A percentile compares a stretch with the other conserved stretches of the same genome.
These are phyloP conservation scores for Beauveria pseudobassiana DNA, from an alignment of 2,329 filamentous ascomycete genomes.

Conservation along the genomic window DNA sequence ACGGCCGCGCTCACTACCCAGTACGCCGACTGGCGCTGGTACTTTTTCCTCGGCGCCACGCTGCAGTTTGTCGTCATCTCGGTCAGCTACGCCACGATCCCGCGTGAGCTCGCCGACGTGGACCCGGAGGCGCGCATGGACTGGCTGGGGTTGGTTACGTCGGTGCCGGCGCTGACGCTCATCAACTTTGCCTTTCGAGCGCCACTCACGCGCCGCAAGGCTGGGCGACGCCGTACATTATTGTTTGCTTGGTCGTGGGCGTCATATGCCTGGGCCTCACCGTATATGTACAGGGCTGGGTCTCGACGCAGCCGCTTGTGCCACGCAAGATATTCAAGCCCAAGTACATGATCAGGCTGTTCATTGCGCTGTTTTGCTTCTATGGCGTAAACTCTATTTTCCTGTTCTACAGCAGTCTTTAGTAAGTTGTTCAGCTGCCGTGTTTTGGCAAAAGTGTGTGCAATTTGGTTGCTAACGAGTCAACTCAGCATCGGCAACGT, in stretches of 20 bases:
- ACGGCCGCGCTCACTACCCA: conserved; percentile 56
- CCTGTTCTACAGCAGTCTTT: conserved; percentile 52
- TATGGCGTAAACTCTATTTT: conserved; percentile 54
- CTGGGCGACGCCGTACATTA: conserved; percentile 60
- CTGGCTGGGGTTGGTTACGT: conserved; percentile 48
- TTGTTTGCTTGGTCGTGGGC: conserved; percentile 51
- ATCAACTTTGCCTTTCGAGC: conserved; percentile 59
- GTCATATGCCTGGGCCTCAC: conserved; percentile 42
- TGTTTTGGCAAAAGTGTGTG: background rate
- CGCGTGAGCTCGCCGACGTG: conserved; percentile 23
- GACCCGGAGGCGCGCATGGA: conserved; percentile 42
- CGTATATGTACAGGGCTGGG: conserved; percentile 56
- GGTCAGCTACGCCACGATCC: conserved; percentile 33
- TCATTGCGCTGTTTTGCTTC: conserved; percentile 44
- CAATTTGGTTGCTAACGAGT: background rate
- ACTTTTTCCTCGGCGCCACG: conserved; percentile 57
- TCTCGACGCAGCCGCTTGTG: conserved; percentile 52
- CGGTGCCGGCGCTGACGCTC: conserved; percentile 51
- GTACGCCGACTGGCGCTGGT: conserved; percentile 58
- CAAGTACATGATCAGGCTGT: conserved; percentile 47
- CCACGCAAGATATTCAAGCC: conserved; percentile 56
- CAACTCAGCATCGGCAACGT: conserved; percentile 4
- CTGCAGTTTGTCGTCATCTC: conserved; percentile 39
- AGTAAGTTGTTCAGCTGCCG: conserved; percentile 31
- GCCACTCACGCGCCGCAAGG: conserved; percentile 52